Base-by-base conservation (phyloP, 257 asterid genomes). In the Solanum piurae region DNA sequence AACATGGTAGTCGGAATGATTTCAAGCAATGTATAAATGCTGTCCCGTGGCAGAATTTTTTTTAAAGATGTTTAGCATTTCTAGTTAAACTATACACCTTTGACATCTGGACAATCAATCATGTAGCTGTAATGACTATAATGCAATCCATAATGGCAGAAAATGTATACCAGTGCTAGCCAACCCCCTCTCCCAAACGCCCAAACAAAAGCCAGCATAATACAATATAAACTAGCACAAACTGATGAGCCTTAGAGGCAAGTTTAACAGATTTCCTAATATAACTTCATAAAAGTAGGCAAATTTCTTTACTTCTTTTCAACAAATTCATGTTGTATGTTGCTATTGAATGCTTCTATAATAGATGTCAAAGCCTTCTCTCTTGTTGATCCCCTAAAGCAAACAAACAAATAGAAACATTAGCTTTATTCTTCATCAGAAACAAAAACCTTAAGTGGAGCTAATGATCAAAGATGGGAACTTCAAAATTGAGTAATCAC, bases 331-430 rank as follows among this genome's bases (percentile, higher is more conserved):
- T 91, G 94, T 73, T 93, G 97, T 69, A 97, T 64, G 90, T 88
- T 94, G 95, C 89, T 94, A 87, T 92, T 96, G 75, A 97, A 97
- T 25, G 95, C 90, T 89, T 95, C 96, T 58, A 92, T 93, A 82
- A 97, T 89, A 40, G 96, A 91, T 12, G 94, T 88, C 95, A 97
- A 89, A 7, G 98, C 99, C 90, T 92, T 93, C 93, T 97, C 99
- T 89, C 98, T 92, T 23, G 98, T 95, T 79, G 98, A 88, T 9
- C 98, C 99, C 93, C 99, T 97, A 96, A 40, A 91, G 12, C 88
- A 23, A 89, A 60, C 49, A 52, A 46, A 55, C 11, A 31, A 34
- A 38, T 37, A 83, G 62, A 69, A 62, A 62, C 5, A 44, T 62
- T 14, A 73, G 25, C 31, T 13, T 52, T 38, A 42, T 33, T 44